Conservation (phyloP, 345 rosid genomes). For the Camelina laxa region DNA sequence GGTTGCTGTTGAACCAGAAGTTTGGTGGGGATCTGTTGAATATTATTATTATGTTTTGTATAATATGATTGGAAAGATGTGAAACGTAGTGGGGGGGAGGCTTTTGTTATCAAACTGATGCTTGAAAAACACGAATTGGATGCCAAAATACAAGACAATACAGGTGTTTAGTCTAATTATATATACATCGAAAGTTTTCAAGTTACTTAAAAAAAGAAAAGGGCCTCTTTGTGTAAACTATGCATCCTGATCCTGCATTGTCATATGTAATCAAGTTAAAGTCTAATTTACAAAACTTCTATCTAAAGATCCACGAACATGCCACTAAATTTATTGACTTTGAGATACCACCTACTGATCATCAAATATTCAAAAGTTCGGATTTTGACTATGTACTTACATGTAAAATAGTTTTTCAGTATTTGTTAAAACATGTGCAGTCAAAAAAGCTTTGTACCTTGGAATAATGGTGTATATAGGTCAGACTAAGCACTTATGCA, state of each 20-base stretch:
- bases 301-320: not conserved
- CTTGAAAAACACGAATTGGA: slow-evolving; percentile 24
- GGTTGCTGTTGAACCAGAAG: slow-evolving; percentile 28
- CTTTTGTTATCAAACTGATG: slow-evolving; percentile 13
- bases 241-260: slow-evolving; percentile 6
- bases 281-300: not conserved
- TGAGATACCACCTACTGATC: not conserved
- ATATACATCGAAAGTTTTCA: not conserved
- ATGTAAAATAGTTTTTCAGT: not conserved
- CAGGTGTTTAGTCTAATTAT: slow-evolving; percentile 9
- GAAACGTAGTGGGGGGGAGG: slow-evolving; percentile 27
- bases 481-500: slow-evolving; percentile 29
- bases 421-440: not conserved
- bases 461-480: not conserved
- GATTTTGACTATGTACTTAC: not conserved
- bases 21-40: slow-evolving; percentile 4
- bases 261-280: not conserved
- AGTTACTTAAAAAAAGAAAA: not conserved
- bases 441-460: slow-evolving; percentile 20
- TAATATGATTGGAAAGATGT: slow-evolving; percentile 16
- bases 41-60: not conserved
- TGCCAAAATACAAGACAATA: slow-evolving; percentile 17
- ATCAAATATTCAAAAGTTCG: not conserved
- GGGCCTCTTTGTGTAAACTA: not conserved
- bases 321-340: not conserved